These are phyloP conservation scores for Amanita brunnescens DNA, from an alignment of 768 basidiomycete species.

Conservation along the genomic window DNA sequence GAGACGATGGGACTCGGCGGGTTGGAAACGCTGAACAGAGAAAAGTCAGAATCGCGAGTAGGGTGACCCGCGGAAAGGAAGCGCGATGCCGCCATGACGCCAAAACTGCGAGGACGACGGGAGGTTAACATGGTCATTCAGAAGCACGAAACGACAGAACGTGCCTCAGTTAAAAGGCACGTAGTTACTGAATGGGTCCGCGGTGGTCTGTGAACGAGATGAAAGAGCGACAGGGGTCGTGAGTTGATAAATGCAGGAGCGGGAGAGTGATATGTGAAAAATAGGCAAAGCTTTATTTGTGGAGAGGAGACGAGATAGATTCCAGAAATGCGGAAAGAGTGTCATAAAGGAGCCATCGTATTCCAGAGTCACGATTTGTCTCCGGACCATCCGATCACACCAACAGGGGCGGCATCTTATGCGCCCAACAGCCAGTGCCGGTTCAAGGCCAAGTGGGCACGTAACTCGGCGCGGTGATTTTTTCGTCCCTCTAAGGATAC, in stretches of 20 bases:
- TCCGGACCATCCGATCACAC: conserved; percentile 8
- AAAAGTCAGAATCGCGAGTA: neutral
- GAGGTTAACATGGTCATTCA: conserved; percentile 1
- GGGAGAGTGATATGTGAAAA: conserved; percentile 8
- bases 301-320: conserved; percentile 6
- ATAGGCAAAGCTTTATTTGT: conserved; percentile 5
- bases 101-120: conserved; percentile 1
- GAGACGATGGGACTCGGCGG: conserved; percentile 32
- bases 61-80: conserved; percentile 1
- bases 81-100: conserved; percentile 4
- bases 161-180: conserved; percentile 6
- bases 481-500: neutral
- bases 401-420: neutral
- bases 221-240: conserved; percentile 8
- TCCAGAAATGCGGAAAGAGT: conserved; percentile 6
- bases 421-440: neutral
- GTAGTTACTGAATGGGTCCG: conserved; percentile 1
- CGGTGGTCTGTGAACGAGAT: conserved; percentile 7
- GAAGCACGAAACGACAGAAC: neutral
- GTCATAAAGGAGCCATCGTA: conserved; percentile 8
- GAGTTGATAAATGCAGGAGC: conserved; percentile 8
- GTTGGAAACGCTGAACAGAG: neutral
- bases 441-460: neutral
- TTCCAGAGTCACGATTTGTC: conserved; percentile 3
- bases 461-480: neutral